A percentile compares a stretch with the other conserved stretches of the same genome.
Evolutionary conservation across 1,284 basidiomycete genomes (phyloP).

Genomic region (Mrakiaceae sp.): DNA sequence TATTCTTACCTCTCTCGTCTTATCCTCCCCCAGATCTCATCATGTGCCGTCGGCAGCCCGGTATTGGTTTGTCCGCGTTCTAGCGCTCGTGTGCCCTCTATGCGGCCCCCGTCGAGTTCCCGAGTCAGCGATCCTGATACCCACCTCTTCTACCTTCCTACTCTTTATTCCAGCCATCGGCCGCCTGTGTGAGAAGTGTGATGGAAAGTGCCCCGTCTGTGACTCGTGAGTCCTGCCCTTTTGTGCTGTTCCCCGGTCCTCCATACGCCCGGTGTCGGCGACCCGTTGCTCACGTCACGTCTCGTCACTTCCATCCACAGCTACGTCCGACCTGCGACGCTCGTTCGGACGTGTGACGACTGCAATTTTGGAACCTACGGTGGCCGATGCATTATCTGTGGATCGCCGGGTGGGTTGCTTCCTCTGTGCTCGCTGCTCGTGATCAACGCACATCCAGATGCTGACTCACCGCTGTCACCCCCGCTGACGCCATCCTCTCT

Average conservation of each 20-base stretch:
- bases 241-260: not conserved
- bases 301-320: not conserved
- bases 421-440: not conserved
- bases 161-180: constrained; percentile 62
- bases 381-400: constrained; percentile 93
- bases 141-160: not conserved
- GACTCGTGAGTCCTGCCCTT: constrained; percentile 49
- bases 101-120: not conserved
- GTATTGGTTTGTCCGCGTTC: constrained; percentile 57
- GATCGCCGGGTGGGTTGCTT: constrained; percentile 60
- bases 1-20: constrained; percentile 8
- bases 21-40: constrained; percentile 57
- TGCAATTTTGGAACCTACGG: constrained; percentile 98
- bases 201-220: constrained; percentile 98
- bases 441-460: no score
- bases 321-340: constrained; percentile 93
- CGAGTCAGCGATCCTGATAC: not conserved
- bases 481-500: not conserved
- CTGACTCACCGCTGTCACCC: no score
- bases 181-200: constrained; percentile 95
- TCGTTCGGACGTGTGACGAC: constrained; percentile 97
- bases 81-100: no score
- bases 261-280: no score
- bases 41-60: constrained; percentile 92
- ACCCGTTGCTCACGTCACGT: no score